phyloP scores from a whole-genome alignment of 192 early-diverging fungal species.

The Dispira simplex region DNA sequence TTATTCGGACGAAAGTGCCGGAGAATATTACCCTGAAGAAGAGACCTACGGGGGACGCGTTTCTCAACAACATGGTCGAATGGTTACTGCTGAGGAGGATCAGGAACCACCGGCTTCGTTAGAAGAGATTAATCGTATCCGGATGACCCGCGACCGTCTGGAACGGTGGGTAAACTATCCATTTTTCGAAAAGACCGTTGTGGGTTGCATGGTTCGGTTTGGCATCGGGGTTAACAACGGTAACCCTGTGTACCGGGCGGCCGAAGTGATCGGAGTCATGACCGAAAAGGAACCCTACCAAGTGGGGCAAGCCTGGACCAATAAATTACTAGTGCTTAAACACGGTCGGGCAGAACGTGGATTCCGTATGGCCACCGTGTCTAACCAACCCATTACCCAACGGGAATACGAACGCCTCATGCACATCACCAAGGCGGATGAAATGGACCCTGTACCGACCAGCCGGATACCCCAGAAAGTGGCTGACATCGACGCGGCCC shows the following conservation, averaged over 20 bases:
- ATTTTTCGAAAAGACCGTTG: slow-evolving; percentile 47
- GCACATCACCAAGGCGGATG: slow-evolving; percentile 28
- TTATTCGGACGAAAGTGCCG: slow-evolving; percentile 13
- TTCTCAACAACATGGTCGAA: slow-evolving; percentile 13
- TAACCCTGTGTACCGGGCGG: slow-evolving; percentile 39
- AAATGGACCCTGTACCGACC: slow-evolving; percentile 26
- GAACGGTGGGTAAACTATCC: slow-evolving; percentile 58
- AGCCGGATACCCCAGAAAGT: slow-evolving; percentile 36
- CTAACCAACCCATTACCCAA: slow-evolving; percentile 47
- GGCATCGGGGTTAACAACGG: slow-evolving; percentile 40
- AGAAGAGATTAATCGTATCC: slow-evolving; percentile 44
- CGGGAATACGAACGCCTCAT: slow-evolving; percentile 43
- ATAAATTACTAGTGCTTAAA: slow-evolving; percentile 43
- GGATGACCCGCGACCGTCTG: slow-evolving; percentile 43
- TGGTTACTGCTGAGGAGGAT: slow-evolving; percentile 15
- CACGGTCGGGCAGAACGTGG: slow-evolving; percentile 50
- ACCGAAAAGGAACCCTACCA: slow-evolving; percentile 35
- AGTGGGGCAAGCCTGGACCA: slow-evolving; percentile 40
- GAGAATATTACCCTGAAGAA: slow-evolving; percentile 18
- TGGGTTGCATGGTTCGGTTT: slow-evolving; percentile 52
- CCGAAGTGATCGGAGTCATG: slow-evolving; percentile 27
- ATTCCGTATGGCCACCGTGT: slow-evolving; percentile 64
- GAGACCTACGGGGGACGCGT: slow-evolving; percentile 16
- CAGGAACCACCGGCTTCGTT: slow-evolving; percentile 24
- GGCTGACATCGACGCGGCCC: slow-evolving; percentile 35